These are phyloP conservation scores for Lippia alba DNA, from an alignment of 305 asterid genomes.

Conservation along the genomic window DNA sequence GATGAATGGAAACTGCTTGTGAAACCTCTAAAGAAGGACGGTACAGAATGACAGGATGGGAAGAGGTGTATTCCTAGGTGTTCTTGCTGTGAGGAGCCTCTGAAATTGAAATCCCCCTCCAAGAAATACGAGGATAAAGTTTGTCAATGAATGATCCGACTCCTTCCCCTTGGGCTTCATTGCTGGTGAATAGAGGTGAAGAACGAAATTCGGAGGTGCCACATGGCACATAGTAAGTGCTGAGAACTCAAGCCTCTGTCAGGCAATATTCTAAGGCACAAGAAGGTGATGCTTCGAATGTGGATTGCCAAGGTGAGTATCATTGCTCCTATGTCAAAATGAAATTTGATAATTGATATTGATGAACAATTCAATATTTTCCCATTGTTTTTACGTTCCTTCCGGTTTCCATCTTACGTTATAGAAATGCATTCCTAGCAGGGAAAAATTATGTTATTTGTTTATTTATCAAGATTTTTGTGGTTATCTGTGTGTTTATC, in stretches of 20 bases:
- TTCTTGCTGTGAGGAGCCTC: constrained; percentile 81
- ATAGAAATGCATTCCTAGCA: constrained; percentile 1
- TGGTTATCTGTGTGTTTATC: neutral
- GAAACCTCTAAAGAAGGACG: constrained; percentile 52
- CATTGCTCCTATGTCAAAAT: neutral
- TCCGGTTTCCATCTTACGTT: neutral
- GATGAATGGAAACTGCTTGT: constrained; percentile 42
- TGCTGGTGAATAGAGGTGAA: constrained; percentile 47
- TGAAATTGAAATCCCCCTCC: constrained; percentile 47
- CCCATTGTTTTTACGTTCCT: neutral
- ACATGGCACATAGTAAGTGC: constrained; percentile 54
- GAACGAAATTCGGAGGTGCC: constrained; percentile 54
- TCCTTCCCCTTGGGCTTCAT: constrained; percentile 69
- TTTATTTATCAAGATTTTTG: neutral
- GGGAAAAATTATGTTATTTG: no score
- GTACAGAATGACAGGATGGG: constrained; percentile 35
- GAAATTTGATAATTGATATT: no score
- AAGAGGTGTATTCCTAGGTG: constrained; percentile 48
- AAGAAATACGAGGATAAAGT: constrained; percentile 47
- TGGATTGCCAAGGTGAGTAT: constrained; percentile 47
- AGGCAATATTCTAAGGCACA: constrained; percentile 48
- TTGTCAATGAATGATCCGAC: constrained; percentile 55
- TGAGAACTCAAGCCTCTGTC: constrained; percentile 60
- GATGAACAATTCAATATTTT: no score
- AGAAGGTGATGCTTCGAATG: constrained; percentile 52